Conservation (phyloP, 495 filamentous ascomycete species). For the Lophium mytilinum region DNA sequence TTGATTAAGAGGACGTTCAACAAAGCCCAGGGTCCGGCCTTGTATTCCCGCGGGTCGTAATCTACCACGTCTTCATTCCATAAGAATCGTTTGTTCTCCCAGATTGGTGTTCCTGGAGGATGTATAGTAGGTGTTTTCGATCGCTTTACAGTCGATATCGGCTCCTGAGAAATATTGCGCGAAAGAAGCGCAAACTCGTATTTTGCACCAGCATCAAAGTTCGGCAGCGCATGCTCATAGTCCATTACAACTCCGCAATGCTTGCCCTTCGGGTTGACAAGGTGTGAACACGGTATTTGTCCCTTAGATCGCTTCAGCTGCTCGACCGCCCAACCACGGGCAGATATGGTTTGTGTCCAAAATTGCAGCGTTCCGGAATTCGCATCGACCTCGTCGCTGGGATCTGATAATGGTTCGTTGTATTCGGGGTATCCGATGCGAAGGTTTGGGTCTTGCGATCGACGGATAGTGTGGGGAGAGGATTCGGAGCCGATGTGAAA, state of each 20-base stretch:
- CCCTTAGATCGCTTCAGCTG: constrained; percentile 5
- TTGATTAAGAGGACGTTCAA: constrained; percentile 18
- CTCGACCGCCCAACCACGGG: constrained; percentile 5
- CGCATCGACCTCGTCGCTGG: not conserved
- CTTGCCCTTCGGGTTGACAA: constrained; percentile 3
- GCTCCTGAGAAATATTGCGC: constrained; percentile 2
- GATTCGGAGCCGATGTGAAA: constrained; percentile 10
- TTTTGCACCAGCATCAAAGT: not conserved
- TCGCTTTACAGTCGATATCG: not conserved
- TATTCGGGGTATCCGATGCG: constrained; percentile 9
- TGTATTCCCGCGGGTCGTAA: constrained; percentile 1
- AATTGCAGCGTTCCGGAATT: constrained; percentile 15
- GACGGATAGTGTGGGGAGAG: constrained; percentile 7
- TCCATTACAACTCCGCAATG: constrained; percentile 22
- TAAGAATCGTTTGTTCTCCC: constrained; percentile 10
- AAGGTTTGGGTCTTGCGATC: constrained; percentile 5
- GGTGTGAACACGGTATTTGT: constrained; percentile 11
- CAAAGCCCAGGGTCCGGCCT: constrained; percentile 11
- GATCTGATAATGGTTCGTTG: constrained; percentile 1
- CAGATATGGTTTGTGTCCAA: constrained; percentile 8
- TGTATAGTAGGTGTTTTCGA: constrained; percentile 9
- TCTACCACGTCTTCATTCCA: constrained; percentile 10
- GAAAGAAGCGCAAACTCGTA: constrained; percentile 15
- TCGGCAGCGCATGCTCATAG: not conserved
- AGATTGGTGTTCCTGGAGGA: constrained; percentile 19